A percentile compares a stretch with the other conserved stretches of the same genome.
phyloP scores from a whole-genome alignment of 176 grass and related monocot genomes.

The Lolium perenne region DNA sequence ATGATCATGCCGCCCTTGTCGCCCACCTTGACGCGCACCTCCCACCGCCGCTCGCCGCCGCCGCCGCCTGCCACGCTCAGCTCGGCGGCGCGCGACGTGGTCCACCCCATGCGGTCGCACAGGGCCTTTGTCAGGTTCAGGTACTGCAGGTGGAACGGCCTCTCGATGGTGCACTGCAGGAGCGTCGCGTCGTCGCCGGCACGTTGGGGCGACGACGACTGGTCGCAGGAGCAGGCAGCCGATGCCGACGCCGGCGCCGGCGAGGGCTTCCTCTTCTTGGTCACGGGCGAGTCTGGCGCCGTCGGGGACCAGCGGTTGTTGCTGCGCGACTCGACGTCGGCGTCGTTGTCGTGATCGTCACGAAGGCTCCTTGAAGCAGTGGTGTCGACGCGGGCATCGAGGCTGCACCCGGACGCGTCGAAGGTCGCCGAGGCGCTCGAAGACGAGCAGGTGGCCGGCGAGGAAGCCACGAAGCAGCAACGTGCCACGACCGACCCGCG shows the following conservation, averaged over 20 bases:
- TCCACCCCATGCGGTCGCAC: constrained; percentile 41
- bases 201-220: background rate
- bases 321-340: background rate
- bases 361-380: background rate
- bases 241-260: background rate
- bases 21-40: constrained; percentile 37
- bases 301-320: background rate
- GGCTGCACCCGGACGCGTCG: constrained; percentile 38
- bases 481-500: constrained; percentile 8
- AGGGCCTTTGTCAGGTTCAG: constrained; percentile 35
- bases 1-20: constrained; percentile 46
- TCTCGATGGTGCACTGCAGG: background rate
- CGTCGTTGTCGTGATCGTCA: too few relatives aligned
- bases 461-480: constrained; percentile 14
- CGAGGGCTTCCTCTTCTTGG: background rate
- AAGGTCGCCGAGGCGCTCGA: constrained; percentile 30
- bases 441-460: constrained; percentile 36
- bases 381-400: background rate
- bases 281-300: background rate
- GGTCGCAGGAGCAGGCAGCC: background rate
- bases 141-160: constrained; percentile 4
- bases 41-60: background rate
- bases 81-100: constrained; percentile 19
- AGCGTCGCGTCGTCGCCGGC: background rate
- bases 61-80: background rate